Conservation (phyloP, 1,284 basidiomycete species). For the Ganoderma sinense region DNA sequence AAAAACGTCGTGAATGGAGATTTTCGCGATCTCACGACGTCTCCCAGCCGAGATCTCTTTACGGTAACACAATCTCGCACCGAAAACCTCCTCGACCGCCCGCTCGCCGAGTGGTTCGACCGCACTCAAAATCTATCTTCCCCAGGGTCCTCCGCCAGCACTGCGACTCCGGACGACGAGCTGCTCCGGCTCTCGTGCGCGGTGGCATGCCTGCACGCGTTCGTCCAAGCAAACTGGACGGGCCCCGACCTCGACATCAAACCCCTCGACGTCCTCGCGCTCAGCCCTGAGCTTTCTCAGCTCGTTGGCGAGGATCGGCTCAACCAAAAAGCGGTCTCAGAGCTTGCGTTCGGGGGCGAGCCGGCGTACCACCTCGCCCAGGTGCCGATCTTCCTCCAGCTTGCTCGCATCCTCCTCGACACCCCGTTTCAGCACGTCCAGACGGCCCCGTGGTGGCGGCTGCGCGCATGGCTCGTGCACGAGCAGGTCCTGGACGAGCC, state of each 20-base stretch:
- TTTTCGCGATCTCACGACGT: slow-evolving; percentile 57
- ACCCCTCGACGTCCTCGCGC: slow-evolving; percentile 58
- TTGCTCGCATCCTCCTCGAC: slow-evolving; percentile 78
- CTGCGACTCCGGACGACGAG: slow-evolving; percentile 47
- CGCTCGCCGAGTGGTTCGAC: slow-evolving; percentile 45
- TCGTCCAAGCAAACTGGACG: slow-evolving; percentile 96
- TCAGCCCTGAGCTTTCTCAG: slow-evolving; percentile 40
- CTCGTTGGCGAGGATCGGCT: slow-evolving; percentile 59
- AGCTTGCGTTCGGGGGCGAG: slow-evolving; percentile 89
- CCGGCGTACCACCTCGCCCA: slow-evolving; percentile 94
- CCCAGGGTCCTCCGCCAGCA: slow-evolving; percentile 15
- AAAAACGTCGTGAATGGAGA: slow-evolving; percentile 46
- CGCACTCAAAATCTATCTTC: slow-evolving; percentile 32
- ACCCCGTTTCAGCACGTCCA: slow-evolving; percentile 54
- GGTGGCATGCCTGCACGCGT: slow-evolving; percentile 87
- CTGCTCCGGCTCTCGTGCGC: slow-evolving; percentile 72
- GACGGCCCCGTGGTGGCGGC: slow-evolving; percentile 78
- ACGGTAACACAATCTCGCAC: slow-evolving; percentile 34
- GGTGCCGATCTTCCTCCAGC: slow-evolving; percentile 75
- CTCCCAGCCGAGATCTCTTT: slow-evolving; percentile 56
- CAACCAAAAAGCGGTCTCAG: slow-evolving; percentile 74
- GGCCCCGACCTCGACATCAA: slow-evolving; percentile 85
- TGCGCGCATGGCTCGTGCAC: slow-evolving; percentile 81
- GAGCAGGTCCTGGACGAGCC: slow-evolving; percentile 90
- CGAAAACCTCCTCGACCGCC: slow-evolving; percentile 40